A percentile compares a stretch with the other conserved stretches of the same genome.
phyloP scores from a whole-genome alignment of 2,329 filamentous ascomycete genomes.

The Colletotrichum lindemuthianum region DNA sequence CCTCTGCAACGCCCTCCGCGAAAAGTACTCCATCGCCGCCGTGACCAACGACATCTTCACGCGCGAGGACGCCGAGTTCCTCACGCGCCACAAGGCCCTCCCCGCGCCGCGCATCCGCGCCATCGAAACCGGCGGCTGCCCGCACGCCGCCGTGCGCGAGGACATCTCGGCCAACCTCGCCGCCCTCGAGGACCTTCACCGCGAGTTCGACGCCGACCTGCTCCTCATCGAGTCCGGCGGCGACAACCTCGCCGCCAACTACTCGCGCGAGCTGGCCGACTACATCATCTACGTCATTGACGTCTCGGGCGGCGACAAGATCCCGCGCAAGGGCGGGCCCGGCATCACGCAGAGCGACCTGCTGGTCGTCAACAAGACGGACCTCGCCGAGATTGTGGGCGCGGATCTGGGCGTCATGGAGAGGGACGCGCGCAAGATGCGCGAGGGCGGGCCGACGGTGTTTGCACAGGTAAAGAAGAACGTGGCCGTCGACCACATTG shows the following conservation, averaged over 20 bases:
- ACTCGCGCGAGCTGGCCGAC: conserved; percentile 92
- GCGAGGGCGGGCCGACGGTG: conserved; percentile 93
- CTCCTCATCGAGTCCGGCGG: conserved; percentile 95
- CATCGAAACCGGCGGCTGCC: conserved; percentile 97
- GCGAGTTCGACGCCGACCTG: conserved; percentile 80
- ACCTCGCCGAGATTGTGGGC: conserved; percentile 88
- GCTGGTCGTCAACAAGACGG: conserved; percentile 96
- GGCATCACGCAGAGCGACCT: conserved; percentile 97
- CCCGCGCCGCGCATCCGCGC: conserved; percentile 86
- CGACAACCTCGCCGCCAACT: conserved; percentile 97
- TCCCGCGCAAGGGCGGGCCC: conserved; percentile 93
- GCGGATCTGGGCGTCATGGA: conserved; percentile 96
- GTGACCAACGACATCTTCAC: conserved; percentile 99
- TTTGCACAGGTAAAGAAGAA: conserved; percentile 98
- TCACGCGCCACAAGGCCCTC: conserved; percentile 86
- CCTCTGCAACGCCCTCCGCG: conserved; percentile 85
- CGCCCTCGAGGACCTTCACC: conserved; percentile 88
- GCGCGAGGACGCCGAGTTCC: conserved; percentile 96
- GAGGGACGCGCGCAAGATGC: conserved; percentile 90
- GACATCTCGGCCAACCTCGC: conserved; percentile 95
- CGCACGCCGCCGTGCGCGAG: conserved; percentile 96
- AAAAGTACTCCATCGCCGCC: conserved; percentile 86
- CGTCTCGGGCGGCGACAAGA: conserved; percentile 95
- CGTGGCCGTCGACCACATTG: conserved; percentile 85
- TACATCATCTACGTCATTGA: conserved; percentile 99